Evolutionary conservation across 371 early-diverging fungal species (phyloP), one percentile per base, ranked within the genome.

Genomic region (Parasitella parasitica): DNA sequence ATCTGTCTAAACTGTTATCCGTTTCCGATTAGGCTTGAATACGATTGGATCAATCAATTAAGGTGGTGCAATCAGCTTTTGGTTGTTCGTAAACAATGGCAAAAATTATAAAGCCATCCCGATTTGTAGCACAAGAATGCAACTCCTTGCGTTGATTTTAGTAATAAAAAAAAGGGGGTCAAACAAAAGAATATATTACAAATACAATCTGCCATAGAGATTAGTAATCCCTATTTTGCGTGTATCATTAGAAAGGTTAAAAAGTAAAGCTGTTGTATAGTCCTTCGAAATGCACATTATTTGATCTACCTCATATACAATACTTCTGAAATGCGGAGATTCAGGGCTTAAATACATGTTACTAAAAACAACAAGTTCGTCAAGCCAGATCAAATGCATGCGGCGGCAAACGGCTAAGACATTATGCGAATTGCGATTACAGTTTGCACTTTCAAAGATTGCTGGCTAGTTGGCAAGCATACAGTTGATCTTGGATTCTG

Each of bases 1-100:
- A 2, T 39, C 54, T 39, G 35, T 53, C 18, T 61, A 61, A 61
- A 61, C 61, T 12, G 61, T 61, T 61, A 61, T 41, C 61, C 61
- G 61, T 20, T 28, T 26, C 60, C 39, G 39, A 24, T 39, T 24
- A 36, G 18, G 9, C 30, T 16, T 2, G 24, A n/a, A 39, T 53
- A 34, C 36, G 52, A 53, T 60, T 52, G 61, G 61, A 57, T 41
- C 43, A 56, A 34, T 38, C 15, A 4, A 28, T 4, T n/a, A n/a
- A n/a, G n/a, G 27, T 38, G 24, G 26, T n/a, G 24, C 18, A 54
- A 43, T 43, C 43, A 43, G n/a, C n/a, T 22, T 43, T 43, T 43
- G 16, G 18, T 43, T 18, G 43, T 11, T 11, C 22, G 43, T 22
- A 43, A 43, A 43, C 43, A 43, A 43, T 22, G 43, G 43, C 43